Percentiles rank a stretch among this genome's conserved stretches.
These are phyloP conservation scores for Cladosporium sp. DNA, from an alignment of 2,329 filamentous ascomycete genomes.

Conservation along the genomic window DNA sequence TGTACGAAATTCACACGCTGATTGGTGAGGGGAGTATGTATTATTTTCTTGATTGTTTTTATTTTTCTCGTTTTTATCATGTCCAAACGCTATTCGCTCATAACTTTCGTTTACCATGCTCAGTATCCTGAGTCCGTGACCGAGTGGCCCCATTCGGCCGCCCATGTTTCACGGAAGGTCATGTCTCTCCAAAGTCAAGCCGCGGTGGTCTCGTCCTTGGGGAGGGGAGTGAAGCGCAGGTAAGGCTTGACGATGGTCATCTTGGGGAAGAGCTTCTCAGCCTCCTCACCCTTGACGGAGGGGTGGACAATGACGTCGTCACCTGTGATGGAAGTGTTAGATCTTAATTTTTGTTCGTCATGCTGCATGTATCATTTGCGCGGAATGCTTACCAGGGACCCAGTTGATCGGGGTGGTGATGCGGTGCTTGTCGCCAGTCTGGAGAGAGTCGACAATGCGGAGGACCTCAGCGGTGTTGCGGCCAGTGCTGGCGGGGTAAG, in stretches of 20 bases:
- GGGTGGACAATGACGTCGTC: constrained; percentile 62
- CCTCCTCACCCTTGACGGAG: constrained; percentile 53
- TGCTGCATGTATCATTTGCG: not conserved
- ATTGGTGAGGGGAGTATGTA: not conserved
- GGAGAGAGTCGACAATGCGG: constrained; percentile 49
- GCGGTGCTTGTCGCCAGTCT: constrained; percentile 56
- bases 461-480: constrained; percentile 52
- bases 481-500: constrained; percentile 60
- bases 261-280: constrained; percentile 56
- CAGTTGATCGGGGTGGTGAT: constrained; percentile 61
- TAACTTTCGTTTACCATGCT: constrained; percentile 11
- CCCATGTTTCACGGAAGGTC: constrained; percentile 23
- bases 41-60: not conserved
- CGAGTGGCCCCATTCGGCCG: constrained; percentile 20
- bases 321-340: constrained; percentile 15
- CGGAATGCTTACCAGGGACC: constrained; percentile 36
- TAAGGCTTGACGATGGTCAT: constrained; percentile 61
- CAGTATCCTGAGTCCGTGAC: constrained; percentile 6
- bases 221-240: constrained; percentile 55
- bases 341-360: no score
- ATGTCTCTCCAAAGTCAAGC: constrained; percentile 30
- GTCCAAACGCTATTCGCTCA: constrained; percentile 10
- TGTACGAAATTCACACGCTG: not conserved
- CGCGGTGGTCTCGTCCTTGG: constrained; percentile 55
- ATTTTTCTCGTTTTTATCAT: constrained; percentile 9